Evolutionary conservation across 345 rosid species (phyloP).

Genomic region (Moricandia arvensis): DNA sequence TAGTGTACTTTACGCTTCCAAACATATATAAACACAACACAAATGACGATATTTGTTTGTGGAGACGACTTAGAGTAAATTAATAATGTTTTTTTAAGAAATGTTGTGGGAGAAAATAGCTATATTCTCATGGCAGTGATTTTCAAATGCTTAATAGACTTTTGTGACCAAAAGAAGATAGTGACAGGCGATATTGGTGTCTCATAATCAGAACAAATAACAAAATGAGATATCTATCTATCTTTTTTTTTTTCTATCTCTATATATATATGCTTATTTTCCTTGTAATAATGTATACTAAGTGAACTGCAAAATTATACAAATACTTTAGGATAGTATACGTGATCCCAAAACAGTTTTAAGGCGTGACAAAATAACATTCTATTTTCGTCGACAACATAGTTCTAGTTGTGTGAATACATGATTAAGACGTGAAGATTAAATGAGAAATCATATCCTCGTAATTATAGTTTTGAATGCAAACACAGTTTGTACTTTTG

Average conservation of each 20-base stretch:
- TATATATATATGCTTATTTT: background rate
- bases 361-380: background rate
- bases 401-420: background rate
- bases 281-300: background rate
- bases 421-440: background rate
- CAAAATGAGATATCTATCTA: background rate
- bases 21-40: background rate
- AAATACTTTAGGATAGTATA: background rate
- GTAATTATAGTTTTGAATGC: background rate
- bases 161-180: constrained; percentile 27
- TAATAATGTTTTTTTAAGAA: background rate
- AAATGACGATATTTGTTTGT: background rate
- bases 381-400: background rate
- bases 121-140: constrained; percentile 17
- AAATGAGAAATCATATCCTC: background rate
- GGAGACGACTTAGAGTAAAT: background rate
- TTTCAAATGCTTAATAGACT: constrained; percentile 18
- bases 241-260: too few species aligned
- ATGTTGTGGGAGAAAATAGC: background rate
- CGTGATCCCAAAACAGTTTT: background rate
- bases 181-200: constrained; percentile 17
- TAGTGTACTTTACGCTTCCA: background rate
- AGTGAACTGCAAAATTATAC: background rate
- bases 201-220: background rate
- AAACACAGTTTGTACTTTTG: background rate